Evolutionary conservation across 2,329 filamentous ascomycete genomes (phyloP), one percentile per base, ranked within the genome.

Genomic region (Pseudofabraea citricarpa): DNA sequence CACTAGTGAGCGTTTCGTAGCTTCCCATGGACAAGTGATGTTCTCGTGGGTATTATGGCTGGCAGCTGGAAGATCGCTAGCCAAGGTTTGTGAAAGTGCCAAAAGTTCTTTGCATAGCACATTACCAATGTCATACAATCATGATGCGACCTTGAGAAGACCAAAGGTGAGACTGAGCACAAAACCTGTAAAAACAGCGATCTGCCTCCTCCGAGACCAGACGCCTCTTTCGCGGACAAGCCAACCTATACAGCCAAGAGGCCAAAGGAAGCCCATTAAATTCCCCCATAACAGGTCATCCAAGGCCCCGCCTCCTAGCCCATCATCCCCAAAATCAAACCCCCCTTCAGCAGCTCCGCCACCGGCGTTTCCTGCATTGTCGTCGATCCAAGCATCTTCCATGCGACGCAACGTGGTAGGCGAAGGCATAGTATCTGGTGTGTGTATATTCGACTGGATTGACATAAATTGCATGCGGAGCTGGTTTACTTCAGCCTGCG

Each of bases 251-350:
- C 87, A 90, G 0, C 88, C 91, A 8, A 97, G 65, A 4, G 93
- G 93, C 80, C 91, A 97, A 63, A 98, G 86, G 71, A 97, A 98
- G 0, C 93, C 93, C 57, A 93, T 87, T 46, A 94, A 70, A 64
- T 93, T 88, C 4, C 90, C 93, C 67, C 84, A 87, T 46, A 97
- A 73, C 70, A 96, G 79, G 57, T 94, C 84, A 58, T 97, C 91
- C 35, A 95, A 69, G 9, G 86, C 58, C 49, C 63, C 56, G 47
- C 63, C 51, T 35, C 61, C 56, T 51, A 49, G 56, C 45, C 58
- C 32, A 18, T 39, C 26, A 9, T 41, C 45, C n/a, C 20, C 31
- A 26, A 35, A 35, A 36, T 42, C 40, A 16, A 47, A 16, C n/a
- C n/a, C 41, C 18, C 38, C 40, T 26, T 24, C 39, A 20, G 31